Percentiles rank a stretch among this genome's conserved stretches.
These are phyloP conservation scores for Exobasidium rhododendri DNA, from an alignment of 1,284 basidiomycete genomes.

Conservation along the genomic window DNA sequence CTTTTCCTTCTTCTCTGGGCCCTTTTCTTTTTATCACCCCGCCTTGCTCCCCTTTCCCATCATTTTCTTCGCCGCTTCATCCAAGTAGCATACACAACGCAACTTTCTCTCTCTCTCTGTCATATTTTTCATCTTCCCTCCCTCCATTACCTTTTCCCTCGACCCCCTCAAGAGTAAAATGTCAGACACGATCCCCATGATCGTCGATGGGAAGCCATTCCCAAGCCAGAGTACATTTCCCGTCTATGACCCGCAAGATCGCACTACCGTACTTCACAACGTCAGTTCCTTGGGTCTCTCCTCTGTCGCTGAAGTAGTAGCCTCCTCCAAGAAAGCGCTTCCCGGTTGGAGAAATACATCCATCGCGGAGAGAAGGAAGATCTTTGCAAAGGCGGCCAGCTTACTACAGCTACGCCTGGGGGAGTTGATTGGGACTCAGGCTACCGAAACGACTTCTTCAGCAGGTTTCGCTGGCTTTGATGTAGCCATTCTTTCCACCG, in stretches of 20 bases:
- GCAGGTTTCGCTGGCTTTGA: slow-evolving; percentile 35
- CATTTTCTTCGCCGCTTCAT: no score
- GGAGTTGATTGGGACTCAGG: slow-evolving; percentile 24
- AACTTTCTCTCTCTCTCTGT: neutral
- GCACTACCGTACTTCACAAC: slow-evolving; percentile 24
- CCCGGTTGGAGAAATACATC: slow-evolving; percentile 30
- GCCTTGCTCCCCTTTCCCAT: no score
- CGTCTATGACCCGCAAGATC: slow-evolving; percentile 22
- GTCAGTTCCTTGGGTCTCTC: slow-evolving; percentile 18
- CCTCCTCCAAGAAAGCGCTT: slow-evolving; percentile 21
- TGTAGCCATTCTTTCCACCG: slow-evolving; percentile 24
- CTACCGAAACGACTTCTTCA: slow-evolving; percentile 28
- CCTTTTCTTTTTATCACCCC: no score
- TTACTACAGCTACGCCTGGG: slow-evolving; percentile 25
- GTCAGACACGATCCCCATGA: slow-evolving; percentile 32
- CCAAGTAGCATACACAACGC: no score
- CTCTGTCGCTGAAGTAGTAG: slow-evolving; percentile 19
- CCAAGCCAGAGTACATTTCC: slow-evolving; percentile 32
- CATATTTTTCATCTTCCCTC: neutral
- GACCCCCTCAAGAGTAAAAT: no score
- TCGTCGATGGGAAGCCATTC: slow-evolving; percentile 41
- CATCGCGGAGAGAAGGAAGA: slow-evolving; percentile 24
- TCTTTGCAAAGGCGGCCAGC: slow-evolving; percentile 26
- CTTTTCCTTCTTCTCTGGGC: no score
- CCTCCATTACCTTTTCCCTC: neutral